Evolutionary conservation across 345 rosid genomes (phyloP).

Genomic region (Salix viminalis): DNA sequence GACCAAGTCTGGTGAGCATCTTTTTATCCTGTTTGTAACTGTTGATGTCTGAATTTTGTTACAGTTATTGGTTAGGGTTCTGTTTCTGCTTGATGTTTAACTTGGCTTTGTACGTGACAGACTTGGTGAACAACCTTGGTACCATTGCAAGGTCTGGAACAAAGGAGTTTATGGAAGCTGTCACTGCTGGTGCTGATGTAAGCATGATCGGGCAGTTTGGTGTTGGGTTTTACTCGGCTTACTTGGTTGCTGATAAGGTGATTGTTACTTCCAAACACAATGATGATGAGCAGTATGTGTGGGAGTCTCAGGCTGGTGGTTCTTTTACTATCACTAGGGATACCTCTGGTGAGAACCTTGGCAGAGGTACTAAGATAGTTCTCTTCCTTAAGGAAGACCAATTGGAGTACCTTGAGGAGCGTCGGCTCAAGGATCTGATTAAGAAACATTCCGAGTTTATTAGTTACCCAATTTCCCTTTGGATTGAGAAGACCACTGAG

Average conservation of each 20-base stretch:
- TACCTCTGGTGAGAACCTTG: neutral
- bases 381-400: slow-evolving; percentile 7
- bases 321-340: slow-evolving; percentile 3
- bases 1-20: slow-evolving; percentile 5
- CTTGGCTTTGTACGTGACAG: neutral
- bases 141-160: slow-evolving; percentile 5
- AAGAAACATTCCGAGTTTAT: slow-evolving; percentile 24
- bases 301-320: slow-evolving; percentile 7
- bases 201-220: slow-evolving; percentile 13
- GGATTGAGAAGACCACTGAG: slow-evolving; percentile 24
- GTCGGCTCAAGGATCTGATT: slow-evolving; percentile 14
- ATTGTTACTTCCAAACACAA: slow-evolving; percentile 4
- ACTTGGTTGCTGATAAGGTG: slow-evolving; percentile 7
- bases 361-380: neutral
- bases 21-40: neutral
- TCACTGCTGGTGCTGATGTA: neutral
- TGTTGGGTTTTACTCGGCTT: slow-evolving; percentile 8
- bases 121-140: slow-evolving; percentile 3
- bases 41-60: neutral
- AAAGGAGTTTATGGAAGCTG: slow-evolving; percentile 4
- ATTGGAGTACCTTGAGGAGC: slow-evolving; percentile 11
- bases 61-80: neutral
- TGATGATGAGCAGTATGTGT: slow-evolving; percentile 9
- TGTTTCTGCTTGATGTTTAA: neutral
- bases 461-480: slow-evolving; percentile 21